phyloP scores from a whole-genome alignment of 768 basidiomycete species.

The Cystoderma amianthinum region DNA sequence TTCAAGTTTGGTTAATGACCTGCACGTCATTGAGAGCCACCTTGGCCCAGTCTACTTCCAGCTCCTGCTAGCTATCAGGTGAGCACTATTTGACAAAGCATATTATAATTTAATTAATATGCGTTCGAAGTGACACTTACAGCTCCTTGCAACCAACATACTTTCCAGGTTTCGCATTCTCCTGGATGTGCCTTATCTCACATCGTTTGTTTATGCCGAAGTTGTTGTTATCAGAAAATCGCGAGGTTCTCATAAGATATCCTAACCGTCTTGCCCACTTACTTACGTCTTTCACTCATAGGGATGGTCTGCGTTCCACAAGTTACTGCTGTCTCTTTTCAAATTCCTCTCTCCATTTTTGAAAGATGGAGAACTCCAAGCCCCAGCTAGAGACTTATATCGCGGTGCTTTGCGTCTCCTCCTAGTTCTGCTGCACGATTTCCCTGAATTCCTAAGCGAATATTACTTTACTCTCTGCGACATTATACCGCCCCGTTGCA shows the following conservation, averaged over 20 bases:
- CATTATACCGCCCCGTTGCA: slow-evolving; percentile 85
- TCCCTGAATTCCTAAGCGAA: slow-evolving; percentile 96
- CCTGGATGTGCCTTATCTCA: slow-evolving; percentile 95
- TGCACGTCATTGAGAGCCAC: slow-evolving; percentile 78
- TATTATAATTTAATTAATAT: slow-evolving; percentile 9
- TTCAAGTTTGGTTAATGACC: slow-evolving; percentile 89
- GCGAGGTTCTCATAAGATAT: slow-evolving; percentile 51
- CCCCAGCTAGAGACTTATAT: slow-evolving; percentile 81
- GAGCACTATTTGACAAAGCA: slow-evolving; percentile 3
- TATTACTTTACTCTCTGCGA: slow-evolving; percentile 96
- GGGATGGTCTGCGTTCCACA: slow-evolving; percentile 97
- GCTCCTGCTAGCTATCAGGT: slow-evolving; percentile 85
- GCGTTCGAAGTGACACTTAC: slow-evolving; percentile 73
- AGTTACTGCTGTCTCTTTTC: slow-evolving; percentile 87
- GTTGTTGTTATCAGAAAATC: slow-evolving; percentile 76
- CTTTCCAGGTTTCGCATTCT: slow-evolving; percentile 98
- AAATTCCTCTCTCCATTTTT: slow-evolving; percentile 93
- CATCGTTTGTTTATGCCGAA: slow-evolving; percentile 98
- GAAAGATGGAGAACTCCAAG: slow-evolving; percentile 71
- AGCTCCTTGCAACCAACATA: slow-evolving; percentile 94
- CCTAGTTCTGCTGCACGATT: slow-evolving; percentile 94
- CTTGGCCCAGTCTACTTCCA: slow-evolving; percentile 90
- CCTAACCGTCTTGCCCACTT: slow-evolving; percentile 1
- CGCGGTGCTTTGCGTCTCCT: slow-evolving; percentile 86
- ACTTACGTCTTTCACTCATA: slow-evolving; percentile 17